Base-by-base conservation (phyloP, 495 filamentous ascomycete genomes). In the Viridothelium virens region DNA sequence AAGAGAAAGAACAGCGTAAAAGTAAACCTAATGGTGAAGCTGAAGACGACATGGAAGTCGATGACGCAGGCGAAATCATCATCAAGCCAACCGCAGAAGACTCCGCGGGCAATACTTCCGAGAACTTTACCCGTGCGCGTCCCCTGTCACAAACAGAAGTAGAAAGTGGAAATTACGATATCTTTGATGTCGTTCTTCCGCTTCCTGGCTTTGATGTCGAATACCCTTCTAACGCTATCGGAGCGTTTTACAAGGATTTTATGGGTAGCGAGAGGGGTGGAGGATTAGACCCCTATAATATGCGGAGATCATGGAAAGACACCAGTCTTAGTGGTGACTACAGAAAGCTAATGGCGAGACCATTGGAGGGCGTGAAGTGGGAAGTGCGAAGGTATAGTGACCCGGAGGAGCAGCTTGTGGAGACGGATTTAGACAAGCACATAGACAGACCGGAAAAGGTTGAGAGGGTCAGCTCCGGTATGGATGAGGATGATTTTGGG, bases 141-240 rank as follows among this genome's bases (percentile, higher is more conserved):
- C 77, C 85, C 9, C 73, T 98, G 12, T 87, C 86, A 1, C 83
- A 85, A 37, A 86, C 87, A 41, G 95, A 98, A 73, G 87, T 86
- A n/a, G 84, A 80, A 44, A 90, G 85, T 70, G 90, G 90, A 10
- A 84, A 87, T 65, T 96, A 89, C 74, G 83, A 79, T 38, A 89
- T 97, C 69, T 92, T 89, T 71, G 94, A 98, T 71, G 73, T 98
- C 64, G 93, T 98, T n/a, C 81, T 98, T 2, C 92, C 94, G n/a
- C 86, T 88, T 12, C 93, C 95, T 4, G 94, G 94, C 38, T 97
- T 84, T 76, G 92, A 96, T 69, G 84, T 97, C 38, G 74, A 88
- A 7, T 98, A 97, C 72, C 94, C 94, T 1, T 73, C 79, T 2
- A 96, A 97, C 71, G 83, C 83, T n/a, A 84, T 97, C 70, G 87